Evolutionary conservation across 2,329 filamentous ascomycete species (phyloP), one percentile per base, ranked within the genome.

Genomic region (Moelleriella libera): DNA sequence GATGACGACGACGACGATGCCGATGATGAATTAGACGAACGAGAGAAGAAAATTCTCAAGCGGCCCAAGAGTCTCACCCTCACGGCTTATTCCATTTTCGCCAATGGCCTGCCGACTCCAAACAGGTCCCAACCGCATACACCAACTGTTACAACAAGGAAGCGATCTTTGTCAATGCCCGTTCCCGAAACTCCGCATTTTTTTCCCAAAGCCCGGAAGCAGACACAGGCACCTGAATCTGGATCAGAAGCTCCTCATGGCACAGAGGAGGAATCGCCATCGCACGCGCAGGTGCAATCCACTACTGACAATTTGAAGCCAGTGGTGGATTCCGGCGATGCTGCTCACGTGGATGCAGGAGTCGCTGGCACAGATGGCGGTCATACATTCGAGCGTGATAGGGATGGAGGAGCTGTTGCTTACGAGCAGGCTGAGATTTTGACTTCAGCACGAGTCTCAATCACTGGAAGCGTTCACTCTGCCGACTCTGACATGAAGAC

Each of bases 401-500:
- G 75, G 53, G 56, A 72, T 50, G 62, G 76, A 54, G 61, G 71
- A 55, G 54, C 74, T 58, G 52, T 53, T 28, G 55, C 67, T 59
- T 65, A 76, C 58, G 74, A 85, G 69, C 70, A 76, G 54, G 72
- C 75, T 2, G 67, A 78, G 54, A 75, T 80, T 31, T 52, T 80
- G 47, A 79, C 72, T 0, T 76, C 75, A 0, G 70, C 75, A 4
- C 67, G 76, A 37, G 66, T 80, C 7, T 80, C 76, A 4, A 68
- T 78, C 30, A 68, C 68, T 31, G 73, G 73, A 34, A 69, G 69
- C 52, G 68, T 67, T 32, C 75, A 74, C 1, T 71, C 72, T 2
- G 63, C 71, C 3, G 60, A 63, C 2, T 74, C 74, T 0, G 75
- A 78, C 6, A 61, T 77, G 8, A 61, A 63, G 41, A 66, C 65